These are phyloP conservation scores for Penicillium freii DNA, from an alignment of 2,329 filamentous ascomycete species.

Conservation along the genomic window DNA sequence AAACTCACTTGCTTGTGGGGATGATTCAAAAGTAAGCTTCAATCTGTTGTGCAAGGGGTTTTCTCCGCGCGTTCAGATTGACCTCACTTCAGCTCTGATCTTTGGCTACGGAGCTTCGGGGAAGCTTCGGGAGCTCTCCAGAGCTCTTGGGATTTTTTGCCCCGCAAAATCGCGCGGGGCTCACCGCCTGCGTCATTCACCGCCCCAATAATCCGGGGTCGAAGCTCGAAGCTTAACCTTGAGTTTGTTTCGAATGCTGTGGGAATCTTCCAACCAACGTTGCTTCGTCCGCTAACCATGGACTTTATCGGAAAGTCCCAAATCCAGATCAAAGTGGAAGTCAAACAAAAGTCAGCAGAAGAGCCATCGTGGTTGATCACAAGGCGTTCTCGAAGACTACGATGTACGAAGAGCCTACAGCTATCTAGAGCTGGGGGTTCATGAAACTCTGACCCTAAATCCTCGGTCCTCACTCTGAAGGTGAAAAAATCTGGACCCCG, in stretches of 20 bases:
- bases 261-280: neutral
- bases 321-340: too few relatives aligned
- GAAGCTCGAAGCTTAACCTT: slow-evolving; percentile 7
- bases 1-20: neutral
- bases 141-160: slow-evolving; percentile 2
- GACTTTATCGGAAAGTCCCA: rapidly evolving
- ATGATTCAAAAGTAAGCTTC: neutral
- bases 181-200: slow-evolving; percentile 14
- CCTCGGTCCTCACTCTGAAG: too few relatives aligned
- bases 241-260: neutral
- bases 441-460: neutral
- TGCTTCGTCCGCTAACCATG: too few relatives aligned
- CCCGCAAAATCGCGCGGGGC: neutral
- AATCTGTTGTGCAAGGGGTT: neutral
- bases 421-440: neutral
- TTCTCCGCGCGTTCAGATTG: neutral
- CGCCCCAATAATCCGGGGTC: slow-evolving; percentile 5
- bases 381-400: neutral
- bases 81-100: neutral
- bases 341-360: neutral
- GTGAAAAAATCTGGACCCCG: neutral
- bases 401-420: neutral
- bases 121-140: neutral
- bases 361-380: neutral
- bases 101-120: neutral